Base-by-base conservation (phyloP, 139 green algal genomes). In the Nannochloris sp. region DNA sequence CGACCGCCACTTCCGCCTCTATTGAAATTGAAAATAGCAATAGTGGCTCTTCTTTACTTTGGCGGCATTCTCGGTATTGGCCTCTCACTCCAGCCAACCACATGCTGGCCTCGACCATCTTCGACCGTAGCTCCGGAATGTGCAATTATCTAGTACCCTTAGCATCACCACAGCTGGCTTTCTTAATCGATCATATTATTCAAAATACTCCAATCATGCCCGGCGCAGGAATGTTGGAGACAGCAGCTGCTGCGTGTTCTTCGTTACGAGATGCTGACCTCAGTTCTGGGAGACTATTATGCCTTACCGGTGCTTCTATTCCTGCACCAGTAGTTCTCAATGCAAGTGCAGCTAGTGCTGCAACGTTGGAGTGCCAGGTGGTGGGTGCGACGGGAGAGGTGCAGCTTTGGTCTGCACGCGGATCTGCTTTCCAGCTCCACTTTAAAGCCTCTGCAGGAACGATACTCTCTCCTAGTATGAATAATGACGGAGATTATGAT, bases 121-220 rank as follows among this genome's bases (percentile, higher is more conserved):
- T 19, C 36, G 19, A 35, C 2, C 37, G 54, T 1, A 4, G 14
- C 38, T 45, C 10, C 29, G 3, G 15, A 8, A 34, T 44, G 1
- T 54, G 15, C 55, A 76, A 61, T 42, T 55, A 69, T 9, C 39
- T 65, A 10, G 7, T 12, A 24, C 23, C 6, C 7, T 25, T 73
- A 38, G 4, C n/a, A 8, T 31, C 54, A 13, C 3, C 29, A 1
- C n/a, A 15, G n/a, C 54, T 88, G 12, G 61, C 70, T 0, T 82
- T 73, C 36, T 51, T 93, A 23, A 67, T 58, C 12, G 73, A 95
- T 37, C 87, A 95, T 51, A 13, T 72, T 0, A 84, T 94, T 4
- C 54, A 29, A 78, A 76, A 15, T 68, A 53, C 34, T 72, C 29
- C 60, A 10, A 61, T 92, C 8, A 65, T 94, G 47, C 88, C 88